Evolutionary conservation across 2,329 filamentous ascomycete genomes (phyloP).

Genomic region (Nigrograna mackinnonii): DNA sequence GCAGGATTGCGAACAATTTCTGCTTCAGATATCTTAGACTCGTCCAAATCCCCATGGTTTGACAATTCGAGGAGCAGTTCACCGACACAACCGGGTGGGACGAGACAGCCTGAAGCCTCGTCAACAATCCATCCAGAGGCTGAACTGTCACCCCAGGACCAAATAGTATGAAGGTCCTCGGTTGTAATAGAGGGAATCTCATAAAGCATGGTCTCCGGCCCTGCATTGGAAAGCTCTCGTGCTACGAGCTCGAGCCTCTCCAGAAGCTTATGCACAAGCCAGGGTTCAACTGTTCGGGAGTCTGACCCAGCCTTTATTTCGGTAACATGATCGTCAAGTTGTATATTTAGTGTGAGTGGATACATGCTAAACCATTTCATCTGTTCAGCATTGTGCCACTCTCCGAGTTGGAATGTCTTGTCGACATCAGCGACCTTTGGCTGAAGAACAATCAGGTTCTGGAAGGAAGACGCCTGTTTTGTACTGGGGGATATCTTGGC

Average conservation of each 20-base stretch:
- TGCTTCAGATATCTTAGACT: conserved; percentile 38
- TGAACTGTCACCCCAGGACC: too few species aligned
- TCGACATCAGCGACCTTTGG: not conserved
- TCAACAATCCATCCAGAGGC: conserved; percentile 37
- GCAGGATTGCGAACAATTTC: conserved; percentile 54
- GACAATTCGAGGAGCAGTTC: conserved; percentile 36
- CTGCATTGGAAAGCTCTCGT: too few species aligned
- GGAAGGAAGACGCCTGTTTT: not conserved
- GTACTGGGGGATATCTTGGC: not conserved
- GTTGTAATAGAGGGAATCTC: too few species aligned
- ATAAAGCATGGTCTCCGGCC: too few species aligned
- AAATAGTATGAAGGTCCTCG: too few species aligned
- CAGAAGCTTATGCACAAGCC: not conserved
- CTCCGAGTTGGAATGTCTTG: not conserved
- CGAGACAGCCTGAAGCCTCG: conserved; percentile 13
- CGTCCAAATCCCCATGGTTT: conserved; percentile 41
- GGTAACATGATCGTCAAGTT: not conserved
- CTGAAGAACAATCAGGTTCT: not conserved
- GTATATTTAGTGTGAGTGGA: not conserved
- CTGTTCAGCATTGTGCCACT: conserved; percentile 1
- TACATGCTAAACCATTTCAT: not conserved
- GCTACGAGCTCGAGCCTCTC: too few species aligned
- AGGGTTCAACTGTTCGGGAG: not conserved
- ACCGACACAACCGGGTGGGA: conserved; percentile 18
- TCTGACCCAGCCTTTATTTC: not conserved